Evolutionary conservation across 2,329 filamentous ascomycete species (phyloP).

Genomic region (Rosellinia necatrix): DNA sequence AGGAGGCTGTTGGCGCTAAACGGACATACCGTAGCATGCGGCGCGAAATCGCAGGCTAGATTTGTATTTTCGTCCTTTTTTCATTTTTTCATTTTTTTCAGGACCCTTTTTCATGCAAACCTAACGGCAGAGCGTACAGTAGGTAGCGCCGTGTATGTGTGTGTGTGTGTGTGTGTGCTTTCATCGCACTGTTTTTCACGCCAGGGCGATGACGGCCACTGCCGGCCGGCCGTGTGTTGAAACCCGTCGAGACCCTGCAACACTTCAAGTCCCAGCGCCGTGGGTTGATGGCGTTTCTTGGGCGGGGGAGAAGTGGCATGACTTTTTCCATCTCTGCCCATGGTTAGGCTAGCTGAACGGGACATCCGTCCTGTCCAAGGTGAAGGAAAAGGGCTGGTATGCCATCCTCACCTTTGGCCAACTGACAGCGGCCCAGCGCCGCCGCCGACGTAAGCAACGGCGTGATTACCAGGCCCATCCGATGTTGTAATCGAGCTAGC

Average conservation of each 20-base stretch:
- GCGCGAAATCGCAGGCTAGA: conserved; percentile 6
- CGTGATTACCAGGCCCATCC: too few relatives aligned
- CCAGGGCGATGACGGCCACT: neutral
- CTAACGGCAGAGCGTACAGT: neutral
- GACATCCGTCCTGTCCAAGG: conserved; percentile 15
- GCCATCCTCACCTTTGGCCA: conserved; percentile 8
- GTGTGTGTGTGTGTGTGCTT: neutral
- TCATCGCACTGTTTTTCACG: neutral
- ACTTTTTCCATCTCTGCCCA: conserved; percentile 9
- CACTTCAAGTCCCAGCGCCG: conserved; percentile 19
- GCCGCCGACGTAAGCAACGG: neutral
- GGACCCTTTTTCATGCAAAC: neutral
- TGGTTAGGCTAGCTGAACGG: conserved; percentile 15
- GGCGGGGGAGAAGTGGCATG: conserved; percentile 6
- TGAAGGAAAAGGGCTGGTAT: conserved; percentile 1
- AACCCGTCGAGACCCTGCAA: neutral
- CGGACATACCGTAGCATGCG: conserved; percentile 10
- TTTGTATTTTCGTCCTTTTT: neutral
- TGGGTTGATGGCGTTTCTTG: conserved; percentile 17
- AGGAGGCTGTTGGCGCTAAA: conserved; percentile 20
- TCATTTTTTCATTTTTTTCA: neutral
- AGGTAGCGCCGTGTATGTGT: neutral
- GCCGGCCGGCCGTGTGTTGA: conserved; percentile 3
- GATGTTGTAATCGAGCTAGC: too few relatives aligned
- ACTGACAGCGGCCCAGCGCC: conserved; percentile 4